Conservation (phyloP, 1,284 basidiomycete genomes). For the Cryptococcus sp. region DNA sequence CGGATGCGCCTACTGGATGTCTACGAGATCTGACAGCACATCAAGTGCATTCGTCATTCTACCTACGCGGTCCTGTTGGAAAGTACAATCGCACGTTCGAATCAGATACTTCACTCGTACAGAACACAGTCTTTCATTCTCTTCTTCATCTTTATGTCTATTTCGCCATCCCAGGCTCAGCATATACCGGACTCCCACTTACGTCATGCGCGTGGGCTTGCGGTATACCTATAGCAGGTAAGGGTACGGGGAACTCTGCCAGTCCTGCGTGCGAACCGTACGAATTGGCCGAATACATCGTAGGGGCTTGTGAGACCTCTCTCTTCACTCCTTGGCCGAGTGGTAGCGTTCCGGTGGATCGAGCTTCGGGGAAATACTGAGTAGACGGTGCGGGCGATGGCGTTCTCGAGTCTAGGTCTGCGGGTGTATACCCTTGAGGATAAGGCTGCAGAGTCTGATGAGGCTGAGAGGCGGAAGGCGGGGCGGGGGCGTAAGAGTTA, state of each 20-base stretch:
- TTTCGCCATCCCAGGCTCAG: too few relatives aligned
- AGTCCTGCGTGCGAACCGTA: background rate
- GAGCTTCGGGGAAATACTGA: conserved; percentile 14
- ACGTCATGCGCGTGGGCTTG: too few relatives aligned
- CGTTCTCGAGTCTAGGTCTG: background rate
- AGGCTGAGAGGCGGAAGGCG: background rate
- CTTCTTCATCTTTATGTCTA: too few relatives aligned
- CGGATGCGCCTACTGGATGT: too few relatives aligned
- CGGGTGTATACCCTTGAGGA: background rate
- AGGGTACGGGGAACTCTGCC: conserved; percentile 14
- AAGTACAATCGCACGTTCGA: too few relatives aligned
- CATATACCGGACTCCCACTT: too few relatives aligned
- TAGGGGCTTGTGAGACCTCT: conserved; percentile 5
- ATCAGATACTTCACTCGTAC: too few relatives aligned
- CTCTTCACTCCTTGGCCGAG: background rate
- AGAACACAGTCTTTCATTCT: too few relatives aligned
- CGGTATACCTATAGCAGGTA: conserved; percentile 4
- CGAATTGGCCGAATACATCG: conserved; percentile 1
- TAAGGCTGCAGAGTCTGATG: background rate
- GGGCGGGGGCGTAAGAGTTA: background rate
- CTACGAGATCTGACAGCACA: too few relatives aligned
- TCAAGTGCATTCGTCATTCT: too few relatives aligned
- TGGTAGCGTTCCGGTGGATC: conserved; percentile 7
- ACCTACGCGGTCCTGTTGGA: too few relatives aligned
- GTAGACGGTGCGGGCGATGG: background rate